Base-by-base conservation (phyloP, 75 land plant species). In the Selaginella tamariscina region DNA sequence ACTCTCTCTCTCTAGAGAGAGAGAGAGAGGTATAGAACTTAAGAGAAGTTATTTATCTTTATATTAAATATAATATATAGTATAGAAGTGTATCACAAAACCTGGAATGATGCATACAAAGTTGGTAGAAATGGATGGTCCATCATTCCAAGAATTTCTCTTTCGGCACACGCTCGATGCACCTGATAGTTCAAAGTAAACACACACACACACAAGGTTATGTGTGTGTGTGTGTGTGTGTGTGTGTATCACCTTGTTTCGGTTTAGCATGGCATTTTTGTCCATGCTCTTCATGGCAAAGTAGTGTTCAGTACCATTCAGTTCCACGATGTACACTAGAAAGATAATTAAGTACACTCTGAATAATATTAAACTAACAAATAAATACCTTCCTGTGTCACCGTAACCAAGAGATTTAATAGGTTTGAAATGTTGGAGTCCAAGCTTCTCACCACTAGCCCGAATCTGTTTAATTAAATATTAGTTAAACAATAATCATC, bases 111-210 rank as follows among this genome's bases (percentile, higher is more conserved):
- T 2, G 62, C 62, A 59, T 59, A 59, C 21, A 59, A 21, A 2
- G 62, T 59, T 23, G 62, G 62, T 5, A 59, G 26, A n/a, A 59
- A 59, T 5, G 62, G 62, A 59, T 59, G 62, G 62, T 59, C 62
- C 62, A 59, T 59, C 62, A 59, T 8, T 21, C 26, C 26, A 23
- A 59, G 26, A 23, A 59, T 59, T 27, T 59, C 62, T 27, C 62
- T 59, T 59, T 59, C 62, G 21, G 62, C 62, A 59, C 62, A 59
- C 23, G 62, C 62, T 9, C 62, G 62, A 59, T 59, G 62, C 2
- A 59, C 62, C 62, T 59, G 62, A 9, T 59, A 5, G 5, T 59
- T 59, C 62, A 23, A 26, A 26, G 26, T 23, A 2, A 8, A 59
- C 62, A 59, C 9, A 23, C n/a, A 59, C n/a, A n/a, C n/a, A n/a